phyloP scores from a whole-genome alignment of 148 eudicot genomes.

The Dysphania ambrosioides region DNA sequence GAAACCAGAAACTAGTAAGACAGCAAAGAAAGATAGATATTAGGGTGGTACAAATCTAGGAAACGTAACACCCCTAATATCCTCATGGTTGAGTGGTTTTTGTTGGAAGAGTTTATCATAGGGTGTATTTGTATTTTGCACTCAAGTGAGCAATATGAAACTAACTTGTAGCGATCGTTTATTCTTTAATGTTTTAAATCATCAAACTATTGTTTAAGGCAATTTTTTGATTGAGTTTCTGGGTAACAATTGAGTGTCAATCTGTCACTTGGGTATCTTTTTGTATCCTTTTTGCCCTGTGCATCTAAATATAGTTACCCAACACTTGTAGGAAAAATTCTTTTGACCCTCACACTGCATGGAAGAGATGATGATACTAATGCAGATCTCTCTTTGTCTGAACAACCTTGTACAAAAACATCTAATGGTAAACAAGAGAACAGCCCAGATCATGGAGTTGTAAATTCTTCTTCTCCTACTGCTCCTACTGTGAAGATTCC shows the following conservation, averaged over 20 bases:
- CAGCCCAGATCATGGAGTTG: constrained; percentile 30
- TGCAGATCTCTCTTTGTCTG: constrained; percentile 25
- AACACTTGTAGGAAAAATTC: constrained; percentile 58
- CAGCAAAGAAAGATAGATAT: no score
- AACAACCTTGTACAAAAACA: constrained; percentile 25
- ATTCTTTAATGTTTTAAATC: background rate
- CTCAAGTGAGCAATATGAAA: background rate
- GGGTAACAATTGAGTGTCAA: background rate
- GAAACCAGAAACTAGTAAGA: no score
- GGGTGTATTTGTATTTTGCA: background rate
- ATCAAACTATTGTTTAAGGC: background rate
- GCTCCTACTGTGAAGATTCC: constrained; percentile 41
- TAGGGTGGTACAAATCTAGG: no score
- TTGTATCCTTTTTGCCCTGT: background rate
- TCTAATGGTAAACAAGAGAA: constrained; percentile 31
- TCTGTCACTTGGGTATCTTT: no score
- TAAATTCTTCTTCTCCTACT: constrained; percentile 18
- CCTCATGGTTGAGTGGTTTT: background rate
- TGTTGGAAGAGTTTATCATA: background rate
- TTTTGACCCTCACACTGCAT: constrained; percentile 64
- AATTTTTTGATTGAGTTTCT: background rate
- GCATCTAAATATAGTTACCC: background rate
- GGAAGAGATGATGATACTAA: constrained; percentile 50
- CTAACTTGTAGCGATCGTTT: background rate
- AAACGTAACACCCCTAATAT: no score